Conservation (phyloP, 83 land plant genomes). For the Isoetes engelmannii region DNA sequence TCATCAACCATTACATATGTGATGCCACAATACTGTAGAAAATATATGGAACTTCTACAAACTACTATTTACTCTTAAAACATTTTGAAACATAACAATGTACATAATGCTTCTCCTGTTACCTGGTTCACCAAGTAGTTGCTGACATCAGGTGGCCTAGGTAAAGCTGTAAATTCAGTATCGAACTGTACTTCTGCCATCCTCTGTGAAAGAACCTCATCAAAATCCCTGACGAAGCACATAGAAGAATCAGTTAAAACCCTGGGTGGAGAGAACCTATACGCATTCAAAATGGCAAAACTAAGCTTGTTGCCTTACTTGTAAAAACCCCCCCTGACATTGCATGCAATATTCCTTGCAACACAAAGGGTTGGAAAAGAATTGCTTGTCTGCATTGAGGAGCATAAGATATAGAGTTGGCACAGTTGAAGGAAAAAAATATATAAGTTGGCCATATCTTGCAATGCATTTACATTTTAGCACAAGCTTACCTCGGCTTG, state of each 20-base stretch:
- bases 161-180: constrained; percentile 50
- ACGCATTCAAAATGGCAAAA: neutral
- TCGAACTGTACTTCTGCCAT: constrained; percentile 59
- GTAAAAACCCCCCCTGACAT: constrained; percentile 87
- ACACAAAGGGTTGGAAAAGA: constrained; percentile 83
- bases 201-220: constrained; percentile 55
- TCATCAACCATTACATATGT: too few species aligned
- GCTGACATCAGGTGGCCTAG: constrained; percentile 75
- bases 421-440: neutral
- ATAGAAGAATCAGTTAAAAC: neutral
- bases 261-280: neutral
- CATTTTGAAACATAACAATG: too few species aligned
- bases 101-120: too few species aligned
- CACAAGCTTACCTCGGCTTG: constrained; percentile 95
- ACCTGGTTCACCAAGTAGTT: constrained; percentile 79
- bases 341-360: constrained; percentile 96
- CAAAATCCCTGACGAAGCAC: constrained; percentile 57
- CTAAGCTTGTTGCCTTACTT: constrained; percentile 43
- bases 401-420: neutral
- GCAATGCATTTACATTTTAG: neutral
- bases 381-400: constrained; percentile 41
- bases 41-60: too few species aligned
- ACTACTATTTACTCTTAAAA: too few species aligned
- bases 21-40: too few species aligned
- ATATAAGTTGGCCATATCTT: neutral